Conservation (phyloP, 2,329 filamentous ascomycete genomes). For the Aspergillus ustus region DNA sequence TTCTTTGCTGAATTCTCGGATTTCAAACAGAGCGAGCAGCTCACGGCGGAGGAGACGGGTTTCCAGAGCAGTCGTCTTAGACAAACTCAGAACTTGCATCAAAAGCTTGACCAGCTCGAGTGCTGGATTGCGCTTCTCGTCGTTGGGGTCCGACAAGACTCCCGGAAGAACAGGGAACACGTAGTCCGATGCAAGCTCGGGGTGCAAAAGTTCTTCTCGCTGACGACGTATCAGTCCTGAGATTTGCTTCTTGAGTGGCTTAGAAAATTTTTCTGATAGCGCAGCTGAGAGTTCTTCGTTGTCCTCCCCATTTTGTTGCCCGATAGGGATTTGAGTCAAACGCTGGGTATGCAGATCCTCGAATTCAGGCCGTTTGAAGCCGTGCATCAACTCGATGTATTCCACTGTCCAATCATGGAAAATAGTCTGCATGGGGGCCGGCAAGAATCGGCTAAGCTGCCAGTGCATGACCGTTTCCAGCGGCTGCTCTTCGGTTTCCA, state of each 20-base stretch:
- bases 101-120: slow-evolving; percentile 91
- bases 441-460: slow-evolving; percentile 92
- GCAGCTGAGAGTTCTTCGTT: slow-evolving; percentile 66
- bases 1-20: slow-evolving; percentile 88
- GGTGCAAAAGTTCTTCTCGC: slow-evolving; percentile 85
- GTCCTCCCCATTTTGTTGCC: slow-evolving; percentile 62
- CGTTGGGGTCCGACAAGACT: slow-evolving; percentile 52
- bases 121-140: slow-evolving; percentile 71
- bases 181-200: slow-evolving; percentile 86
- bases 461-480: slow-evolving; percentile 97
- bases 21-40: slow-evolving; percentile 84
- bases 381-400: slow-evolving; percentile 93
- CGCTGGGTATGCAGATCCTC: slow-evolving; percentile 63
- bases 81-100: slow-evolving; percentile 88
- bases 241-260: slow-evolving; percentile 88
- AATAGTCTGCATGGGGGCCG: slow-evolving; percentile 74
- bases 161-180: slow-evolving; percentile 75
- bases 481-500: slow-evolving; percentile 74
- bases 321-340: slow-evolving; percentile 64
- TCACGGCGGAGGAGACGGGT: slow-evolving; percentile 88
- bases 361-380: slow-evolving; percentile 73
- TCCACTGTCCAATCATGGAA: slow-evolving; percentile 95
- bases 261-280: slow-evolving; percentile 82
- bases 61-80: slow-evolving; percentile 88
- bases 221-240: slow-evolving; percentile 79